Evolutionary conservation across 2,329 filamentous ascomycete species (phyloP).

Genomic region (Berkeleyomyces rouxiae): DNA sequence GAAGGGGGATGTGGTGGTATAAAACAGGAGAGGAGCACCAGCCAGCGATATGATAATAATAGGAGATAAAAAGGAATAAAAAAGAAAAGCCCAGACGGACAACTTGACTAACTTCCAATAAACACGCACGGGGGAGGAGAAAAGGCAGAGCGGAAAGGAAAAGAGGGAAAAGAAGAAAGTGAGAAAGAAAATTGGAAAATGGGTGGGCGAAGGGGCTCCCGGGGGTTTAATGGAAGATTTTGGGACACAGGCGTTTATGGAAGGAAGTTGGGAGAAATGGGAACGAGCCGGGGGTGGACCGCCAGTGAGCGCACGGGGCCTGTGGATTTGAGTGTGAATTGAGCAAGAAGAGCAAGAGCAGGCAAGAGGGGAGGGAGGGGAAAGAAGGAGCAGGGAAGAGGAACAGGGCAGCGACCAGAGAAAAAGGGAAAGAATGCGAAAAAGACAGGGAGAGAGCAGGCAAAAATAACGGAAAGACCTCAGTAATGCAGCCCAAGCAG

Average conservation of each 20-base stretch:
- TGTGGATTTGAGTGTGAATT: neutral
- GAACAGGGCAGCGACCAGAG: neutral
- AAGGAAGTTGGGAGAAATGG: neutral
- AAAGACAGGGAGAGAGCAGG: neutral
- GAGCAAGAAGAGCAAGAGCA: neutral
- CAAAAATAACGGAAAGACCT: neutral
- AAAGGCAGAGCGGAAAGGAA: constrained; percentile 14
- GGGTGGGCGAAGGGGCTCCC: constrained; percentile 8
- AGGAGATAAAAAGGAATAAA: neutral
- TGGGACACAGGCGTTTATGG: neutral
- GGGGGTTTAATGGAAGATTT: constrained; percentile 10
- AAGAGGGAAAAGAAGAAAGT: constrained; percentile 18
- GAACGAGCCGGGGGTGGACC: neutral
- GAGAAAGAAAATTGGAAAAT: constrained; percentile 17
- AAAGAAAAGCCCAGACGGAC: neutral
- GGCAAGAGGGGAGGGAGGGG: neutral
- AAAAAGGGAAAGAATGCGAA: neutral
- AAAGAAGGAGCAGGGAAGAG: neutral
- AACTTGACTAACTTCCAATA: neutral
- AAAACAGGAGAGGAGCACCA: neutral
- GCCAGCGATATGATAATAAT: neutral
- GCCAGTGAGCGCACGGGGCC: constrained; percentile 7
- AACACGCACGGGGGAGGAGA: neutral
- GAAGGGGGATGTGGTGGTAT: neutral
- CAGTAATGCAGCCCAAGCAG: neutral